Conservation (phyloP, 73 alveolate genomes). For the Paramecium pentaurelia region DNA sequence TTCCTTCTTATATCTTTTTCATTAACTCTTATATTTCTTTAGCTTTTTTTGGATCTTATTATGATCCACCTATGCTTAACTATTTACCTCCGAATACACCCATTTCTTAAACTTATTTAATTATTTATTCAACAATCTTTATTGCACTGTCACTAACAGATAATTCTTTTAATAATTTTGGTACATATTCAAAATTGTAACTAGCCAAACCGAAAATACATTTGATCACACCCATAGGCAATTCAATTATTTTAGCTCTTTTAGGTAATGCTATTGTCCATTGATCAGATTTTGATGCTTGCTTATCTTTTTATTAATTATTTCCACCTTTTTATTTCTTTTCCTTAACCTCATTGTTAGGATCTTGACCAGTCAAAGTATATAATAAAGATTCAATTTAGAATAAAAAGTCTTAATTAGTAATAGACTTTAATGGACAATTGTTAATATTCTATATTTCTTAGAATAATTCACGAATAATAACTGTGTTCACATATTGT, state of each 20-base stretch:
- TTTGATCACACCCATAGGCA: conserved; percentile 28
- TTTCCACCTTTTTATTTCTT: background rate
- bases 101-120: conserved; percentile 18
- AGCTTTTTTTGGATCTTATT: background rate
- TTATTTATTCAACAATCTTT: conserved; percentile 12
- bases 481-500: background rate
- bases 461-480: conserved; percentile 6
- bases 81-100: conserved; percentile 38
- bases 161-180: conserved; percentile 1
- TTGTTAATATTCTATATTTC: background rate
- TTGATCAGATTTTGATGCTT: background rate
- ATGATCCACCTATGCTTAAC: background rate
- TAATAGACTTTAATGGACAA: background rate
- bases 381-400: background rate
- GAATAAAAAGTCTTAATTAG: background rate
- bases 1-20: conserved; percentile 34
- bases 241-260: background rate
- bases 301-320: background rate
- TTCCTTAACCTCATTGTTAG: background rate
- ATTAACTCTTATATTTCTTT: conserved; percentile 36
- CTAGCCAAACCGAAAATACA: background rate
- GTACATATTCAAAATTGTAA: background rate
- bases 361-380: conserved; percentile 25
- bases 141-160: conserved; percentile 25
- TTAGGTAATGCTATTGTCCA: conserved; percentile 24